phyloP scores from a whole-genome alignment of 1,284 basidiomycete genomes.

The Nidula niveotomentosa region DNA sequence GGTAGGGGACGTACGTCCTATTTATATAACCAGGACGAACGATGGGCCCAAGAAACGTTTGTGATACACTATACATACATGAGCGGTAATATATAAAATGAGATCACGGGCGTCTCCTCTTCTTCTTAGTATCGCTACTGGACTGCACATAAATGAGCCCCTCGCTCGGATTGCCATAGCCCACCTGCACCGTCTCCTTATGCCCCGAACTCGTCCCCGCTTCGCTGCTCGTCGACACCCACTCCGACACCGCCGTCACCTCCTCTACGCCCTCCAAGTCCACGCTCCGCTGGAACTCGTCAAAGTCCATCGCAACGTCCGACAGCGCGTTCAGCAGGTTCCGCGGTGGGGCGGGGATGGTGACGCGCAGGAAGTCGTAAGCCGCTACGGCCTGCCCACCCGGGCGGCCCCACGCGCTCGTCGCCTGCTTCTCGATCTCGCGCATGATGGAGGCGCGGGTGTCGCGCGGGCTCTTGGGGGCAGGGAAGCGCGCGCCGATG shows the following conservation, averaged over 20 bases:
- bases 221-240: no score
- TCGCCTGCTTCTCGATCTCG: constrained; percentile 70
- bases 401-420: constrained; percentile 53
- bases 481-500: constrained; percentile 63
- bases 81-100: not conserved
- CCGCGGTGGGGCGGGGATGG: constrained; percentile 33
- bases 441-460: constrained; percentile 45
- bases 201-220: not conserved
- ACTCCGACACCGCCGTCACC: not conserved
- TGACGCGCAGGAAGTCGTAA: constrained; percentile 67
- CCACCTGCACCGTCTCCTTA: not conserved
- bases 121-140: not conserved
- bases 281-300: not conserved
- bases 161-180: not conserved
- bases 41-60: no score
- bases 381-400: constrained; percentile 49
- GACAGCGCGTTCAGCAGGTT: not conserved
- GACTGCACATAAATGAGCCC: not conserved
- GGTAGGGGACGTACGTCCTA: no score
- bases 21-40: no score
- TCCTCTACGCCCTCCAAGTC: not conserved
- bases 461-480: constrained; percentile 37
- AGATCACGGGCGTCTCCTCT: not conserved
- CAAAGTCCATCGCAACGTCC: not conserved
- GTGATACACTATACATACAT: not conserved